phyloP scores from a whole-genome alignment of 2,329 filamentous ascomycete species.

The Bipolaris sorokiniana region DNA sequence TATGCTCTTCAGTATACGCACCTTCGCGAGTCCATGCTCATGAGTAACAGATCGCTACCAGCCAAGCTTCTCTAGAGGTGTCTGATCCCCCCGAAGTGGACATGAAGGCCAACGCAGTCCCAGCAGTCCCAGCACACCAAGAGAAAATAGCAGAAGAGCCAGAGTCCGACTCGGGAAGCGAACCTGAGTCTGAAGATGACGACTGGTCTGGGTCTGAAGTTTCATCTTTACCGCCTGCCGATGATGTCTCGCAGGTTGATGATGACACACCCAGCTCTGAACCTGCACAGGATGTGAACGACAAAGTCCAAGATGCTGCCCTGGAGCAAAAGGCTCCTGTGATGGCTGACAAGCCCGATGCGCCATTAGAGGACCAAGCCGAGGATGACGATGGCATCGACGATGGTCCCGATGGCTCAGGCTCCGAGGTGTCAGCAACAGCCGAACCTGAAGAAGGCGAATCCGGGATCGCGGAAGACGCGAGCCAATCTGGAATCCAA shows the following conservation, averaged over 20 bases:
- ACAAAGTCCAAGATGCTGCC: conserved; percentile 2
- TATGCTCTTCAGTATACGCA: neutral
- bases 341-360: conserved; percentile 5
- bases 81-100: conserved; percentile 1
- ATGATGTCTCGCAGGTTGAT: conserved; percentile 4
- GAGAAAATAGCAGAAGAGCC: conserved; percentile 1
- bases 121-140: neutral
- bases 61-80: neutral
- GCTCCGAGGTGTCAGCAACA: conserved; percentile 4
- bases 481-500: neutral
- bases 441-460: conserved; percentile 1
- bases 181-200: conserved; percentile 12
- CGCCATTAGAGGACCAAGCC: neutral
- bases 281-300: conserved; percentile 5
- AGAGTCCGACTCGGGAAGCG: conserved; percentile 5
- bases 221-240: conserved; percentile 4
- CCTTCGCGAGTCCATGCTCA: conserved; percentile 1
- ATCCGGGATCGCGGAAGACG: conserved; percentile 4
- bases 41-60: conserved; percentile 1
- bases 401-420: conserved; percentile 2
- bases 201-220: conserved; percentile 19
- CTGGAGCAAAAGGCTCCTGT: neutral
- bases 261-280: conserved; percentile 4
- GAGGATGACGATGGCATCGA: neutral
- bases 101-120: neutral